Evolutionary conservation across 2,329 filamentous ascomycete species (phyloP).

Genomic region (Cordyceps militaris): DNA sequence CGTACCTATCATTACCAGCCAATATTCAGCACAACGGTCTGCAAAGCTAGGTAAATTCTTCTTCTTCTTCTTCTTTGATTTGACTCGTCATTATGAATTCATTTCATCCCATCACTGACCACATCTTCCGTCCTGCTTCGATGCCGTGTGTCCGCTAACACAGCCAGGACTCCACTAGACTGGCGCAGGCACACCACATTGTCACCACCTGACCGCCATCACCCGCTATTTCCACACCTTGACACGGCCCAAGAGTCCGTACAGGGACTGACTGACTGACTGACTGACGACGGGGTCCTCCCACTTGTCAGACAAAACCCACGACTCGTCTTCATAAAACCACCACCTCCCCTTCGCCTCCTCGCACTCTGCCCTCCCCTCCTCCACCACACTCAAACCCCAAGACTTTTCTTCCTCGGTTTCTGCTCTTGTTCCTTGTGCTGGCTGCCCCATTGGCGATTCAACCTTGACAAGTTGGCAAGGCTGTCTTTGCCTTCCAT

Average conservation of each 20-base stretch:
- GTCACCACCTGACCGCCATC: not conserved
- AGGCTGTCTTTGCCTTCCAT: not conserved
- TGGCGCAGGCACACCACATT: not conserved
- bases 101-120: too few relatives aligned
- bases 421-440: not conserved
- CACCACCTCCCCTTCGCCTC: not conserved
- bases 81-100: too few relatives aligned
- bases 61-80: too few relatives aligned
- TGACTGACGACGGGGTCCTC: too few relatives aligned
- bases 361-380: not conserved
- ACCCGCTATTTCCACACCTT: too few relatives aligned
- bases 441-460: not conserved
- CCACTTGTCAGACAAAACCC: not conserved
- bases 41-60: too few relatives aligned
- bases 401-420: not conserved
- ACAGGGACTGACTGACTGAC: too few relatives aligned
- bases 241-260: not conserved
- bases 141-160: not conserved
- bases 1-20: too few relatives aligned
- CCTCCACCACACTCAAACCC: not conserved
- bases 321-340: slow-evolving; percentile 12
- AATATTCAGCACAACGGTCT: too few relatives aligned
- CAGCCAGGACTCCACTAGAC: not conserved
- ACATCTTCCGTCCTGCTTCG: not conserved
- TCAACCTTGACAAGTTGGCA: not conserved